Percentiles rank a stretch among this genome's conserved stretches.
phyloP scores from a whole-genome alignment of 2,329 filamentous ascomycete species.

The Exophiala calicioides region DNA sequence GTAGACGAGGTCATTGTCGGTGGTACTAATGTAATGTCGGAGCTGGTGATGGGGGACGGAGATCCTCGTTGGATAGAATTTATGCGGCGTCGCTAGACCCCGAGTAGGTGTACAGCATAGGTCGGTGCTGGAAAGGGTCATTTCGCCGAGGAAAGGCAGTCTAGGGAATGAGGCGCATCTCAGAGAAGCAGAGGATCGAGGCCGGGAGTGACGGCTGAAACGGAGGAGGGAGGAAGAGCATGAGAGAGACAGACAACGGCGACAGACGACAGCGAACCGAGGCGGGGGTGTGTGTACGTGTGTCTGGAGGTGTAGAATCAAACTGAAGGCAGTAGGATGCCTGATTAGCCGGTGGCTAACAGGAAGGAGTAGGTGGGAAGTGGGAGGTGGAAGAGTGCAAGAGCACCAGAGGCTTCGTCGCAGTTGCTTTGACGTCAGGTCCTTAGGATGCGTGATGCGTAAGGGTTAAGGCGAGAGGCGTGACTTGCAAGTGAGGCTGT shows the following conservation, averaged over 20 bases:
- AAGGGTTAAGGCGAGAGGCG: no score
- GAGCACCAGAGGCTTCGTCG: no score
- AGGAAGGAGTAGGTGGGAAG: no score
- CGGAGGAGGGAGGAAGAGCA: background rate
- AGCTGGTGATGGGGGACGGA: conserved; percentile 64
- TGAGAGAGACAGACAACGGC: background rate
- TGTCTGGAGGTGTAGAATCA: no score
- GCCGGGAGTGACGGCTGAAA: conserved; percentile 1
- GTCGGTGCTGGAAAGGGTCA: conserved; percentile 23
- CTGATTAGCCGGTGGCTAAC: no score
- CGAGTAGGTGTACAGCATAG: conserved; percentile 23
- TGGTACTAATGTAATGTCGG: conserved; percentile 82
- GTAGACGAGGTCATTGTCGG: conserved; percentile 75
- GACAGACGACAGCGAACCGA: conserved; percentile 2
- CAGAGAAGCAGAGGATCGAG: conserved; percentile 4
- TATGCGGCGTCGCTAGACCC: conserved; percentile 35
- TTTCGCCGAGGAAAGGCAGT: conserved; percentile 19
- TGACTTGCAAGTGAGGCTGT: no score
- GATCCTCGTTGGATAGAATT: conserved; percentile 68
- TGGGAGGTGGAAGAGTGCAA: no score
- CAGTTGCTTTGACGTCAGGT: no score
- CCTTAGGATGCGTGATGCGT: no score
- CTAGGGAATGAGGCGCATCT: conserved; percentile 18
- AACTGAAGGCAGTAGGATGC: no score
- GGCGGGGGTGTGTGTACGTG: no score